Base-by-base conservation (phyloP, 1,139 yeast genomes). In the Suhomyces bolitotheri region DNA sequence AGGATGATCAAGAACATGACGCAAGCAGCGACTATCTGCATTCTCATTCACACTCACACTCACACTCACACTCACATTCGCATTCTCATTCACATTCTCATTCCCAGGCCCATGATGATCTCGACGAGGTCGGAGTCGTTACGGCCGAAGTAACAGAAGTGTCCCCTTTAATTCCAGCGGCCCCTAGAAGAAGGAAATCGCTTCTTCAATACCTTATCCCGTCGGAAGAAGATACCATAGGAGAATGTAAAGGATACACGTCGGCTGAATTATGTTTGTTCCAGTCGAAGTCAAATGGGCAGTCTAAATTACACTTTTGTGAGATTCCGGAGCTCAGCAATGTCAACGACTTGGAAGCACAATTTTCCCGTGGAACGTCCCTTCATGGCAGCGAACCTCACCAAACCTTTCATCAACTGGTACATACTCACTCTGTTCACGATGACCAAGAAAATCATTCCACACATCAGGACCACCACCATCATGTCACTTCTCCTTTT, bases 401-500 rank as follows among this genome's bases (percentile, higher is more conserved):
- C 30, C 19, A 26, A 13, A 26, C 41, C 16, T 31, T 28, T 11
- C 33, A 29, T 21, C 14, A 20, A 8, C n/a, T n/a, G n/a, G 7
- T 8, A 13, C 26, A 22, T 23, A 27, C 19, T 16, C 35, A 32
- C 20, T 42, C 33, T 22, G 41, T 34, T 16, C 44, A 50, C 27
- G 45, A 34, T 16, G 24, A 15, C 13, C 26, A 33, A 13, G 46
- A 38, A 22, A 41, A 43, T 28, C 53, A 50, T 19, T 44, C 40
- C 12, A 34, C 40, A 13, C 58, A 47, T 45, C 51, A 49, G 29
- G 76, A 69, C 44, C 95, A 87, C 48, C 96, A 85, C 53, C 96
- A 86, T 53, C 90, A 85, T 51, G 73, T 87, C 9, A 80, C 78
- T 36, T 82, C 95, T 0, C 88, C 94, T 2, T 64, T 83, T 12